A percentile compares a stretch with the other conserved stretches of the same genome.
phyloP scores from a whole-genome alignment of 2,329 filamentous ascomycete genomes.

The Alternaria solani region DNA sequence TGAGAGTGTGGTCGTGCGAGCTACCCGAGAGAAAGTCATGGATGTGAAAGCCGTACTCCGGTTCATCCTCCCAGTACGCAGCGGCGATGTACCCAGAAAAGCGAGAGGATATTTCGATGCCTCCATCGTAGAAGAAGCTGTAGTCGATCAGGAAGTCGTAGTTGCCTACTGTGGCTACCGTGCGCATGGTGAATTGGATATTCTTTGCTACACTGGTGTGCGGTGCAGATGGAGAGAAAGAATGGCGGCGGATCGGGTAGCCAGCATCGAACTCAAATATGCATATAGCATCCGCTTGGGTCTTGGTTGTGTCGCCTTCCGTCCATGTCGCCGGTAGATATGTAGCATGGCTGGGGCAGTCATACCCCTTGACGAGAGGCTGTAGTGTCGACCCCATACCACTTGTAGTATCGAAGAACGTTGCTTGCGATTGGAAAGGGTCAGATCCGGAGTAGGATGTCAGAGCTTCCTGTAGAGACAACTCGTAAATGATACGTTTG shows the following conservation, averaged over 20 bases:
- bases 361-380: constrained; percentile 59
- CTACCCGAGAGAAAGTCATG: constrained; percentile 48
- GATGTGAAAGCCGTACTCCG: constrained; percentile 52
- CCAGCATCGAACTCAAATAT: constrained; percentile 38
- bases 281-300: constrained; percentile 52
- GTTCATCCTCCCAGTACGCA: constrained; percentile 34
- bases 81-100: constrained; percentile 42
- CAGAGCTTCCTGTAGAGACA: constrained; percentile 63
- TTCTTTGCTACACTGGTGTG: constrained; percentile 46
- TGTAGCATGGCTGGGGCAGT: constrained; percentile 62
- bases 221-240: constrained; percentile 13
- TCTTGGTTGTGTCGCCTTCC: constrained; percentile 51
- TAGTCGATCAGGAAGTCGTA: constrained; percentile 43
- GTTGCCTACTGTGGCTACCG: constrained; percentile 59
- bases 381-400: constrained; percentile 57
- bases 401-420: constrained; percentile 59
- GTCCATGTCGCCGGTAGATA: constrained; percentile 59
- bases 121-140: constrained; percentile 39
- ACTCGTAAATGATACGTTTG: constrained; percentile 64
- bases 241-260: constrained; percentile 46
- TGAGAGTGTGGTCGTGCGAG: constrained; percentile 52
- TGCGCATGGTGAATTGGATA: constrained; percentile 55
- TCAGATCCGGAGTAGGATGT: constrained; percentile 62
- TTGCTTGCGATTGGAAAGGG: constrained; percentile 56
- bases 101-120: constrained; percentile 35